Evolutionary conservation across 1,284 basidiomycete genomes (phyloP), one percentile per base, ranked within the genome.

Genomic region (Phylloporus gajari): DNA sequence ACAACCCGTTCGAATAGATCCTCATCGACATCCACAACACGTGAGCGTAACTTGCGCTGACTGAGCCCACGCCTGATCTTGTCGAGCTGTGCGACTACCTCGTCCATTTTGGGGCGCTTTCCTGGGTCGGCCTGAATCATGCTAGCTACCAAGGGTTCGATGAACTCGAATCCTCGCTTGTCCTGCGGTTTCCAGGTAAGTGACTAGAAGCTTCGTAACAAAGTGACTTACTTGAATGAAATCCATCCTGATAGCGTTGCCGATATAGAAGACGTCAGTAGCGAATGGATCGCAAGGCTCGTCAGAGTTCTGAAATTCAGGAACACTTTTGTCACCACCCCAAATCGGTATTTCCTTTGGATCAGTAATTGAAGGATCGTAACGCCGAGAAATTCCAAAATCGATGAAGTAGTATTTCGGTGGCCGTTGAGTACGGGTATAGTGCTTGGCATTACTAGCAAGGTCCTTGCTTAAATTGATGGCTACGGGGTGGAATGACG

Each of bases 241-340:
- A 17, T 72, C 68, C 27, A 64, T 59, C 66, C 25, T 65, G 5
- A 70, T 74, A 12, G 48, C 27, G 17, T 75, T 82, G 77, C 23
- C 79, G 72, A 68, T 82, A 82, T 72, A 73, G 64, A 70, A 75
- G 27, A 75, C 63, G 23, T 73, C 65, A 42, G 68, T 73, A 5
- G 66, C 35, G 17, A 75, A 74, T 0, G 74, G 73, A 38, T 75
- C 40, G 9, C 74, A 35, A 17, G 74, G 73, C 3, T 68, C 63
- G 19, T 73, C 42, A 11, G 73, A 74, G 9, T 75, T 60, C 15
- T 74, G 73, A 44, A 74, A 74, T 12, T 74, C 73, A 1, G 73
- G 73, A 11, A 75, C 71, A 3, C 60, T 44, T 21, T 77, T 72
- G 61, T 68, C 64, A 30, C 74, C 75, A 1, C 79, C 35, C 35